Conservation (phyloP, 1,284 basidiomycete species). For the Tilletia setariae region DNA sequence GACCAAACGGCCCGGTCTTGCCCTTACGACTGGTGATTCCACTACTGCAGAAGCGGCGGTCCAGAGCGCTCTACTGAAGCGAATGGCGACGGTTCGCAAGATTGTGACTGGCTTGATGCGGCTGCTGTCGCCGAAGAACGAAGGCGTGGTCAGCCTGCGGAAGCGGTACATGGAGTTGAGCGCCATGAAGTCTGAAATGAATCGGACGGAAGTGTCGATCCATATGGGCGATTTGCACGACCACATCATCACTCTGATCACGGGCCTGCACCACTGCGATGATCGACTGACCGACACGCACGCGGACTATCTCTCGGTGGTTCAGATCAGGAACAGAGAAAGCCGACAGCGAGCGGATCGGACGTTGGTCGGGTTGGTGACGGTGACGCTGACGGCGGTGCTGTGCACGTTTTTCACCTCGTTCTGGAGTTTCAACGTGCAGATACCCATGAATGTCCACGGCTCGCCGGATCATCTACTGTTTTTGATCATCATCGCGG, state of each 20-base stretch:
- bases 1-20: background rate
- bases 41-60: constrained; percentile 26
- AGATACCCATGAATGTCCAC: constrained; percentile 56
- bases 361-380: constrained; percentile 67
- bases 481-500: background rate
- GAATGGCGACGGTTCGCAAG: constrained; percentile 76
- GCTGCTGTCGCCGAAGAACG: constrained; percentile 74
- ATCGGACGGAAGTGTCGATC: constrained; percentile 57
- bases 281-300: constrained; percentile 82
- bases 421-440: constrained; percentile 60
- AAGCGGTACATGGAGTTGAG: constrained; percentile 64
- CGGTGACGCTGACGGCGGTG: constrained; percentile 69
- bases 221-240: constrained; percentile 93
- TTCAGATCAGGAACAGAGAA: constrained; percentile 65
- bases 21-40: background rate
- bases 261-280: constrained; percentile 82
- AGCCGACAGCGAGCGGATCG: constrained; percentile 68
- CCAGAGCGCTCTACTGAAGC: constrained; percentile 60
- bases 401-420: constrained; percentile 35
- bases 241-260: constrained; percentile 83
- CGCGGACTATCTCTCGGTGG: constrained; percentile 75
- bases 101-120: constrained; percentile 78
- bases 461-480: constrained; percentile 4
- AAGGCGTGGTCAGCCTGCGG: constrained; percentile 74
- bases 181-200: constrained; percentile 21